Percentiles rank a stretch among this genome's conserved stretches.
Evolutionary conservation across 345 rosid genomes (phyloP).

Genomic region (Arabidopsis arenosa): DNA sequence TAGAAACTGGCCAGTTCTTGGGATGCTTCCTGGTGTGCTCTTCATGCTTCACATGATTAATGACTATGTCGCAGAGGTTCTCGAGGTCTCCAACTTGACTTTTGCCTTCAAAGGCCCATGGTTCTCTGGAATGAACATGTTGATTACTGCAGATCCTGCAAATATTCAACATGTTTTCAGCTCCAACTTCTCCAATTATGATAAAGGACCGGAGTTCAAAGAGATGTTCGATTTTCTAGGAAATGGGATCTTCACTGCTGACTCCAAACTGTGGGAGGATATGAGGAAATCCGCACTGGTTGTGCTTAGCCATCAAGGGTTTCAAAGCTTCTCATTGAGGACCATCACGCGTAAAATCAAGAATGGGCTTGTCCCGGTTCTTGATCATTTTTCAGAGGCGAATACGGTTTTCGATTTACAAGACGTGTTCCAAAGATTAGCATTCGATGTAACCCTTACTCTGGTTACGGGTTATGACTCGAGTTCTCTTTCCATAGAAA

Average conservation of each 20-base stretch:
- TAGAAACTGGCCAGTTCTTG: slow-evolving; percentile 45
- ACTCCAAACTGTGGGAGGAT: slow-evolving; percentile 44
- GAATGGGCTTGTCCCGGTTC: slow-evolving; percentile 43
- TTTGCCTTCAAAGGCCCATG: slow-evolving; percentile 43
- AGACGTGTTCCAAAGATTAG: slow-evolving; percentile 50
- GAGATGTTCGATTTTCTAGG: slow-evolving; percentile 46
- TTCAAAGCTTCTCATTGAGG: slow-evolving; percentile 36
- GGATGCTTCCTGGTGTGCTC: slow-evolving; percentile 42
- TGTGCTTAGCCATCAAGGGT: slow-evolving; percentile 39
- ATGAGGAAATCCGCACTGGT: slow-evolving; percentile 43
- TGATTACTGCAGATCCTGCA: slow-evolving; percentile 44
- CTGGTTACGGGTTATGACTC: slow-evolving; percentile 51
- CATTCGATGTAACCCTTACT: slow-evolving; percentile 52
- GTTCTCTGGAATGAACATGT: slow-evolving; percentile 41
- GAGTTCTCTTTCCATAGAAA: slow-evolving; percentile 40
- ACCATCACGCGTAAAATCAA: slow-evolving; percentile 28
- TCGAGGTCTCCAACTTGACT: slow-evolving; percentile 37
- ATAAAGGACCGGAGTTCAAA: slow-evolving; percentile 47
- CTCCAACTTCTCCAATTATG: slow-evolving; percentile 44
- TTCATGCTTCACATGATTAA: slow-evolving; percentile 29
- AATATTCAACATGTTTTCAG: slow-evolving; percentile 45
- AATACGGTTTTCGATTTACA: slow-evolving; percentile 46
- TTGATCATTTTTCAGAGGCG: slow-evolving; percentile 42
- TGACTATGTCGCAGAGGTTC: slow-evolving; percentile 27
- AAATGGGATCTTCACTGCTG: slow-evolving; percentile 50